These are phyloP conservation scores for Lojkania enalia DNA, from an alignment of 2,329 filamentous ascomycete species.

Conservation along the genomic window DNA sequence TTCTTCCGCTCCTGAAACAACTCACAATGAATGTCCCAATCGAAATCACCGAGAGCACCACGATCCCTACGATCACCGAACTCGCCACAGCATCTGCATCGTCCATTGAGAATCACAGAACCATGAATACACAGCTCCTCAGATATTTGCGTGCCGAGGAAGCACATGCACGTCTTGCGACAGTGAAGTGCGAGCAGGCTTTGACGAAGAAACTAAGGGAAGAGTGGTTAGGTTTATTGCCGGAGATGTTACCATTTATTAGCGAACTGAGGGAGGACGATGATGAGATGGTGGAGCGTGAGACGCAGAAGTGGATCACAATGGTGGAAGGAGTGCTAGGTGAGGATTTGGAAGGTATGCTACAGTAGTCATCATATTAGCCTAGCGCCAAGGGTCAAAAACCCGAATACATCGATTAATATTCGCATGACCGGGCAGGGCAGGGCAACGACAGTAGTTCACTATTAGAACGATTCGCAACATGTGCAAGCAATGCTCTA, in stretches of 20 bases:
- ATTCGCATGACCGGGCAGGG: no score
- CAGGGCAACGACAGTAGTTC: no score
- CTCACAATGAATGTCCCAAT: constrained; percentile 33
- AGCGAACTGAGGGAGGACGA: constrained; percentile 96
- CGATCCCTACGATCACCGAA: constrained; percentile 77
- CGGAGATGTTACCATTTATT: constrained; percentile 96
- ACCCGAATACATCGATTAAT: no score
- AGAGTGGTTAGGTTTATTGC: constrained; percentile 88
- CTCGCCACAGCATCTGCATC: constrained; percentile 78
- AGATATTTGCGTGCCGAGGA: constrained; percentile 75
- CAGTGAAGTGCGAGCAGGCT: constrained; percentile 78
- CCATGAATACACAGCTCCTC: constrained; percentile 78
- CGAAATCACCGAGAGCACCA: constrained; percentile 46
- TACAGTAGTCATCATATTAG: no score
- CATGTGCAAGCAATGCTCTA: no score
- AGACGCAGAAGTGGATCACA: constrained; percentile 87
- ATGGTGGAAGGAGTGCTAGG: constrained; percentile 87
- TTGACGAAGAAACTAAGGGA: constrained; percentile 82
- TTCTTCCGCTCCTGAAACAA: constrained; percentile 69
- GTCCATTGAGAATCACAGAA: constrained; percentile 87
- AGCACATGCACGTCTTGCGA: constrained; percentile 73
- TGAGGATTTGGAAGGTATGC: constrained; percentile 88
- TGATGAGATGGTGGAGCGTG: constrained; percentile 87
- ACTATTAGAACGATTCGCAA: no score
- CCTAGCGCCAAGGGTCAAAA: no score